These are phyloP conservation scores for Fraxinus sp. DNA, from an alignment of 305 asterid genomes.

Conservation along the genomic window DNA sequence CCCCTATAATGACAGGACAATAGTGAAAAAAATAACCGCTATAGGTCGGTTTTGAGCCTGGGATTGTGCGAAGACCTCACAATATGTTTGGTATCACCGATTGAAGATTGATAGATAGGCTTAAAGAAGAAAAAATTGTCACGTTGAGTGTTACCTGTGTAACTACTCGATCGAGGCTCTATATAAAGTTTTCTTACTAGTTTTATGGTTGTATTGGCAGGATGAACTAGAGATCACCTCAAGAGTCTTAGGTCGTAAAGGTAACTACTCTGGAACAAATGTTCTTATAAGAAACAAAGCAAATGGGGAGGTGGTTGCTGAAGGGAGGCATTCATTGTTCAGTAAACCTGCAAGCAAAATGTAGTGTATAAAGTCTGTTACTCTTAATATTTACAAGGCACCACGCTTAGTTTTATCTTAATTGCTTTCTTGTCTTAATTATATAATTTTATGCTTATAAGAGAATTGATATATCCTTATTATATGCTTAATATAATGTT, in stretches of 20 bases:
- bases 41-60: not conserved
- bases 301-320: constrained; percentile 74
- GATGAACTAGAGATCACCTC: constrained; percentile 73
- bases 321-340: constrained; percentile 78
- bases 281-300: constrained; percentile 61
- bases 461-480: not conserved
- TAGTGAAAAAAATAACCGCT: not conserved
- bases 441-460: not conserved
- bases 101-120: not conserved
- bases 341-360: constrained; percentile 62
- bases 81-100: not conserved
- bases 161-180: not conserved
- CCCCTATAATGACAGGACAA: not conserved
- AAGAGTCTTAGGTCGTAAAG: constrained; percentile 51
- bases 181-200: not conserved
- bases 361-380: constrained; percentile 28
- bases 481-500: not conserved
- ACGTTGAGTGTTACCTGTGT: not conserved
- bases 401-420: not conserved
- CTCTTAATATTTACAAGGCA: not conserved
- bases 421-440: not conserved
- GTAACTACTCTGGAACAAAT: constrained; percentile 54
- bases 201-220: constrained; percentile 33
- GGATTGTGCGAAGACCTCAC: not conserved
- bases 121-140: not conserved